Evolutionary conservation across 164 flowering plant genomes (phyloP), one percentile per base, ranked within the genome.

Genomic region (Sedum album): DNA sequence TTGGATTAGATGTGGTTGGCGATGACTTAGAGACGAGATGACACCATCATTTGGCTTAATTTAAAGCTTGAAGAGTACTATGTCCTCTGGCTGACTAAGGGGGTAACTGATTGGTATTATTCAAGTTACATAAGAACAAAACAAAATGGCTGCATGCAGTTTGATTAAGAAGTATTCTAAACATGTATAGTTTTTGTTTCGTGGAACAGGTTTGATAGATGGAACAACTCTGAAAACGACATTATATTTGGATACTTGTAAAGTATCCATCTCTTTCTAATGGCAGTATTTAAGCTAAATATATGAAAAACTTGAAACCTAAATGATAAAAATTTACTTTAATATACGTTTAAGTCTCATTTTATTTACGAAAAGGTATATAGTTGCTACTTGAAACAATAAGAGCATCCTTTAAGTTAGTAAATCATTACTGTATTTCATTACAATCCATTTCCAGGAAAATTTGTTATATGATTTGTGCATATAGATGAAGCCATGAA

Each of bases 61-160:
- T 9, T 55, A 55, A 26, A 9, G 10, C 11, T 7, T 11, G 57
- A 51, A 4, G 21, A 21, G 57, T n/a, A 11, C 21, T 51, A 55
- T 55, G 61, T 55, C 61, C 4, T 55, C 61, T 55, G 61, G 61
- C 31, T 31, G 2, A 14, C 18, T 28, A 55, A 26, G 13, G 57
- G 51, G 57, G 61, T 55, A 55, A 55, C 61, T 28, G 17, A 25
- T 53, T 55, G 31, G 61, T 55, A 55, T 55, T 55, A 55, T 55
- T 55, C 31, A 55, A 55, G 61, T 26, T 25, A 55, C 17, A 55
- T 26, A 14, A 5, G 61, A 26, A 26, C 61, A 55, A 55, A 55
- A 55, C 61, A 26, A 31, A 55, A 13, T 55, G 61, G 61, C 61
- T 55, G 17, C 61, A 55, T n/a, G 26, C 57, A n/a, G 26, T 21